Conservation (phyloP, 768 basidiomycete genomes). For the Cytidiella melzeri region DNA sequence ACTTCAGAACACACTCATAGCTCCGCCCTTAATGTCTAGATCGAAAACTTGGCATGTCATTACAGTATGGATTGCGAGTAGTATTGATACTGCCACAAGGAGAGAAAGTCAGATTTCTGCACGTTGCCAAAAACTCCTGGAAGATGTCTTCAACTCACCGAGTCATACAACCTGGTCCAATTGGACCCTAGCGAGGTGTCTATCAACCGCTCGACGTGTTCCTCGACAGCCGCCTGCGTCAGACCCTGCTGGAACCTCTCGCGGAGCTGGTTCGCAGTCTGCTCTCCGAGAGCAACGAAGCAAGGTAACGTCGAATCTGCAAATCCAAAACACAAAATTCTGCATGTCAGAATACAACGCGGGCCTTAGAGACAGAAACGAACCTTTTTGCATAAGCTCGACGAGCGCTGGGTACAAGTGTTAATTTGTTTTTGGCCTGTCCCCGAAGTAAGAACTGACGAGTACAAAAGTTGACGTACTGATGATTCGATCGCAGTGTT, state of each 20-base stretch:
- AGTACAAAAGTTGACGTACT: slow-evolving; percentile 48
- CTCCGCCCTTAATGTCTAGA: background rate
- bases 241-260: slow-evolving; percentile 92
- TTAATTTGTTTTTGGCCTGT: slow-evolving; percentile 5
- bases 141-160: slow-evolving; percentile 47
- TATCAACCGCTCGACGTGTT: slow-evolving; percentile 86
- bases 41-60: slow-evolving; percentile 13
- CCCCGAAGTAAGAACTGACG: too few relatives aligned
- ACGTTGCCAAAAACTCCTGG: too few relatives aligned
- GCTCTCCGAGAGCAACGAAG: slow-evolving; percentile 85
- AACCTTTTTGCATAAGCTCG: slow-evolving; percentile 97
- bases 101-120: background rate
- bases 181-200: slow-evolving; percentile 87
- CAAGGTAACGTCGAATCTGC: slow-evolving; percentile 86
- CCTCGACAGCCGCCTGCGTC: slow-evolving; percentile 77
- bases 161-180: slow-evolving; percentile 96
- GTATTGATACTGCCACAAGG: slow-evolving; percentile 91
- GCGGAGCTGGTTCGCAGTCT: slow-evolving; percentile 80
- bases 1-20: too few relatives aligned
- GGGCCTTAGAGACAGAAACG: background rate
- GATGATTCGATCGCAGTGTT: slow-evolving; percentile 94
- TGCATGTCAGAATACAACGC: background rate
- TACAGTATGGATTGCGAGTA: slow-evolving; percentile 86
- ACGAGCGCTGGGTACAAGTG: slow-evolving; percentile 56
- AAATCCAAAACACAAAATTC: too few relatives aligned